phyloP scores from a whole-genome alignment of 768 basidiomycete species.

The Leccinum incarnatum region DNA sequence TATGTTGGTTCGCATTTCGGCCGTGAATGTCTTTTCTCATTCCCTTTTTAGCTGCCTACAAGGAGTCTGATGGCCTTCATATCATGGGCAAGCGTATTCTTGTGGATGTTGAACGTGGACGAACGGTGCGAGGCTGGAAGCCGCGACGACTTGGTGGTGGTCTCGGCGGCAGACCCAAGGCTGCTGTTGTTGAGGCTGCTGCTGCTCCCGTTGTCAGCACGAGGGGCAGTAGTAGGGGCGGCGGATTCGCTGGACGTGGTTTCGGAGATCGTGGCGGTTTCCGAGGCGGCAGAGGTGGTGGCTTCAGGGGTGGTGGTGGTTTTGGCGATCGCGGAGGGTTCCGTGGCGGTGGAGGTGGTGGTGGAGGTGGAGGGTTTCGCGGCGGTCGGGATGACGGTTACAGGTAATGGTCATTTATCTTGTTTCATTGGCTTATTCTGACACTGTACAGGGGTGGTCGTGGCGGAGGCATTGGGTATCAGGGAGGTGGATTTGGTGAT shows the following conservation, averaged over 20 bases:
- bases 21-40: constrained; percentile 18
- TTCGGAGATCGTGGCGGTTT: constrained; percentile 36
- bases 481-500: constrained; percentile 58
- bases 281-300: constrained; percentile 43
- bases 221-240: constrained; percentile 30
- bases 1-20: constrained; percentile 30
- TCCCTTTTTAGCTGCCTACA: constrained; percentile 75
- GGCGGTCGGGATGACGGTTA: constrained; percentile 46
- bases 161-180: constrained; percentile 96
- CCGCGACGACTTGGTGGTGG: constrained; percentile 96
- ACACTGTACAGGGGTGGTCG: constrained; percentile 51
- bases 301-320: constrained; percentile 19
- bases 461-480: constrained; percentile 71
- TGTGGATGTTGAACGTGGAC: constrained; percentile 96
- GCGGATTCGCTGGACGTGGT: constrained; percentile 44
- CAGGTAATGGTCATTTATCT: constrained; percentile 37
- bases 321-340: too few species aligned
- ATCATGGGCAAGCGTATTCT: constrained; percentile 95
- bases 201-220: constrained; percentile 25
- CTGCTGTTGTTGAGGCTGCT: constrained; percentile 42
- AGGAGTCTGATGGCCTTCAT: constrained; percentile 95
- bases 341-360: constrained; percentile 30
- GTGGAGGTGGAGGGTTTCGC: constrained; percentile 35
- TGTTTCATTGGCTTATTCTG: constrained; percentile 10
- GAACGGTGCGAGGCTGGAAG: constrained; percentile 98